phyloP scores from a whole-genome alignment of 106 monocot genomes.

The Allium sativum region DNA sequence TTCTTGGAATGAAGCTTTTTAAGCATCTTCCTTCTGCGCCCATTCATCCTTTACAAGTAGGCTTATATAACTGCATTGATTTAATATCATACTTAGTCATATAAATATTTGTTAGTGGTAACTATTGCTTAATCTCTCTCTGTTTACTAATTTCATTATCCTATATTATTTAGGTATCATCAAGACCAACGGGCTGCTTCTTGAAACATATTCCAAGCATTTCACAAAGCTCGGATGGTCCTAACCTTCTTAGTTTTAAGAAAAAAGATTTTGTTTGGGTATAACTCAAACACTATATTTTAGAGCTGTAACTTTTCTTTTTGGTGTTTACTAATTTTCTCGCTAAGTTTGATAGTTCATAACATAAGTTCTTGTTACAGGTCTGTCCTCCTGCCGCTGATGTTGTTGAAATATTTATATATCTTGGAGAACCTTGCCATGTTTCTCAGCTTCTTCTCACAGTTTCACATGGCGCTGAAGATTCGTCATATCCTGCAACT shows the following conservation, averaged over 20 bases:
- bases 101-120: too few relatives aligned
- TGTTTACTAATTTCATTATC: neutral
- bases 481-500: constrained; percentile 74
- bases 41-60: constrained; percentile 74
- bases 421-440: constrained; percentile 91
- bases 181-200: constrained; percentile 70
- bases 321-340: neutral
- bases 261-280: constrained; percentile 89
- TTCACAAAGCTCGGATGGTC: constrained; percentile 37
- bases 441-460: constrained; percentile 93
- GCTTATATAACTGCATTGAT: constrained; percentile 2
- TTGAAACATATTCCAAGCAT: constrained; percentile 72
- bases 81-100: too few relatives aligned
- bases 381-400: constrained; percentile 82
- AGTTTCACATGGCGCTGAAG: constrained; percentile 75
- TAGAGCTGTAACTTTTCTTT: neutral
- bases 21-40: constrained; percentile 94
- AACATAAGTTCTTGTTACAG: constrained; percentile 26
- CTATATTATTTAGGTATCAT: constrained; percentile 48
- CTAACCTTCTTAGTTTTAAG: constrained; percentile 80
- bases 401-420: constrained; percentile 94
- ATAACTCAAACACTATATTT: constrained; percentile 4
- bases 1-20: constrained; percentile 92
- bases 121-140: too few relatives aligned
- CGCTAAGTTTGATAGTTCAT: neutral